A percentile compares a stretch with the other conserved stretches of the same genome.
These are phyloP conservation scores for Phascolomyces articulosus DNA, from an alignment of 371 early-diverging fungal genomes.

Conservation along the genomic window DNA sequence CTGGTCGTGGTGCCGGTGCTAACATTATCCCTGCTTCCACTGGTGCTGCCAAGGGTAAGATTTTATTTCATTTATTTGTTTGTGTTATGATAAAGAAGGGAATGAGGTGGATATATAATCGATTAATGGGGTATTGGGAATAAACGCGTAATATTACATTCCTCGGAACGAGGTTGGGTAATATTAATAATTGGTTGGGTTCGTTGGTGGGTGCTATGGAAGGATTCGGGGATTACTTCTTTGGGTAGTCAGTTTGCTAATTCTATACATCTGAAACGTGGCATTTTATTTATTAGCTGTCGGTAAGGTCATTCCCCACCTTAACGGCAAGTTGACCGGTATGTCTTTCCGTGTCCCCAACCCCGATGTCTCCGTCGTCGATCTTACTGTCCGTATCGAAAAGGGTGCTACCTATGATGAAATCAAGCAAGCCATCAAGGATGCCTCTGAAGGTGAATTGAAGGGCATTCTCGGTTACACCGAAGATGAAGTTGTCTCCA, in stretches of 20 bases:
- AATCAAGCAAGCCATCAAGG: conserved; percentile 87
- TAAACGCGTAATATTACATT: too few species aligned
- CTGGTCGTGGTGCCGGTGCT: conserved; percentile 91
- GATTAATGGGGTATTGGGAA: too few species aligned
- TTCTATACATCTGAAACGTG: neutral
- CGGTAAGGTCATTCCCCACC: conserved; percentile 96
- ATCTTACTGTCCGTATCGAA: conserved; percentile 92
- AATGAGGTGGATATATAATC: too few species aligned
- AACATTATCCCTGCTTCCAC: conserved; percentile 99
- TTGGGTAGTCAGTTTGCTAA: too few species aligned
- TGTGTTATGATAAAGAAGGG: too few species aligned
- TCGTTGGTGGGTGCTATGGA: too few species aligned
- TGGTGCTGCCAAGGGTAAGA: conserved; percentile 93
- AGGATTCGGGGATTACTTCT: too few species aligned
- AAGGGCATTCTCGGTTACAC: conserved; percentile 97
- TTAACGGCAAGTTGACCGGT: conserved; percentile 98
- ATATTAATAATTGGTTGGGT: too few species aligned
- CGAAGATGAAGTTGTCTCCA: conserved; percentile 97
- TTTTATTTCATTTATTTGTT: conserved; percentile 1
- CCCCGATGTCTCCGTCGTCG: conserved; percentile 98
- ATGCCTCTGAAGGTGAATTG: conserved; percentile 77
- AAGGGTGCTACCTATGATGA: conserved; percentile 91
- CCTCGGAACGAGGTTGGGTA: too few species aligned
- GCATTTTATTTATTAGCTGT: conserved; percentile 66
- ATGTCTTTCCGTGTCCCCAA: conserved; percentile 99